phyloP scores from a whole-genome alignment of 2,329 filamentous ascomycete genomes.

The Ascochyta pisi region DNA sequence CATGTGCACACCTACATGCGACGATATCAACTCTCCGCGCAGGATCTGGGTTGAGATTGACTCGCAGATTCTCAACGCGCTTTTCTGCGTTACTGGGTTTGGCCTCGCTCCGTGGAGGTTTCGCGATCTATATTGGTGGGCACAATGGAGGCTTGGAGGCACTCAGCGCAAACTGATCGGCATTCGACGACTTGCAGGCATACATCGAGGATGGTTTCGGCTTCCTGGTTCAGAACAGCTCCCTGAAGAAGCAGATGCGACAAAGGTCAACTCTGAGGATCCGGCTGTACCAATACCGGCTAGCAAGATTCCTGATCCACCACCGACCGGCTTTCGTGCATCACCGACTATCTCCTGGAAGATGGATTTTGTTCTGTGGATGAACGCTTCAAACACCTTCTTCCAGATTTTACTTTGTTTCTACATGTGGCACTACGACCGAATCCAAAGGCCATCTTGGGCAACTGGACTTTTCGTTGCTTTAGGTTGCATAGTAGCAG shows the following conservation, averaged over 20 bases:
- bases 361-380: conserved; percentile 79
- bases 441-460: conserved; percentile 78
- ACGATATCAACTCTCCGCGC: conserved; percentile 77
- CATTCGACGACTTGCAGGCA: conserved; percentile 73
- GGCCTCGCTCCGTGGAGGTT: conserved; percentile 86
- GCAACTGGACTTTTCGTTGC: conserved; percentile 80
- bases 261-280: conserved; percentile 45
- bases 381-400: conserved; percentile 79
- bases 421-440: conserved; percentile 84
- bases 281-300: conserved; percentile 68
- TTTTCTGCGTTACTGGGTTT: conserved; percentile 88
- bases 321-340: conserved; percentile 75
- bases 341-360: conserved; percentile 74
- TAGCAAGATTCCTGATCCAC: conserved; percentile 67
- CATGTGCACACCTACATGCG: conserved; percentile 75
- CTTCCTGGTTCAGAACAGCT: conserved; percentile 69
- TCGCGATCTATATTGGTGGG: conserved; percentile 73
- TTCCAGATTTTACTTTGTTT: conserved; percentile 75
- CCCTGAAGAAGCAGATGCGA: conserved; percentile 32
- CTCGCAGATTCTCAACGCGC: conserved; percentile 80
- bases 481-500: conserved; percentile 73
- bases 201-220: conserved; percentile 78
- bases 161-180: conserved; percentile 56
- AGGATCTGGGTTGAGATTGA: conserved; percentile 85
- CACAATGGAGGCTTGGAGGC: conserved; percentile 60